Percentiles rank a stretch among this genome's conserved stretches.
Conservation (phyloP, 2,329 filamentous ascomycete species). For the Colletotrichum tropicale region DNA sequence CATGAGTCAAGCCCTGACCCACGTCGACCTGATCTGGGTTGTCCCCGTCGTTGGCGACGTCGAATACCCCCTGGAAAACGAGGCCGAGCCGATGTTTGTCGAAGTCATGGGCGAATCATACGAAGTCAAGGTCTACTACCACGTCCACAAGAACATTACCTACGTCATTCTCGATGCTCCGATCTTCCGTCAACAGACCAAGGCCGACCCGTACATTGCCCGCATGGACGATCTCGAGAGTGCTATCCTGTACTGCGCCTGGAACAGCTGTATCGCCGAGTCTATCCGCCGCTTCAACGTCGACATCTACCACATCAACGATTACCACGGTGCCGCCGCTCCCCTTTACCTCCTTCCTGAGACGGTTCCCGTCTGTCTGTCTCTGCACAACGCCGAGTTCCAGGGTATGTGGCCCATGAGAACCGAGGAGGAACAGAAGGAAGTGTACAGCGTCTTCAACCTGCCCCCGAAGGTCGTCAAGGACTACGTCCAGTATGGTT, state of each 20-base stretch:
- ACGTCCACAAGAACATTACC: conserved; percentile 68
- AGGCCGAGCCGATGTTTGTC: conserved; percentile 65
- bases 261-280: conserved; percentile 73
- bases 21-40: conserved; percentile 71
- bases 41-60: conserved; percentile 67
- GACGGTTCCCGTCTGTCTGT: conserved; percentile 65
- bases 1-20: conserved; percentile 69
- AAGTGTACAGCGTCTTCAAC: conserved; percentile 70
- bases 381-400: conserved; percentile 73
- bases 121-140: conserved; percentile 68
- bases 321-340: conserved; percentile 67
- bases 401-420: conserved; percentile 73
- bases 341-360: conserved; percentile 68
- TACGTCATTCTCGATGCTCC: conserved; percentile 71
- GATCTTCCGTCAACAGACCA: conserved; percentile 68
- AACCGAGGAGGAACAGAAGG: conserved; percentile 62
- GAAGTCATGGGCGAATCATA: conserved; percentile 65
- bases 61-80: conserved; percentile 64
- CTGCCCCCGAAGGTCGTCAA: conserved; percentile 59
- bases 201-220: conserved; percentile 67
- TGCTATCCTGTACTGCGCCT: conserved; percentile 72
- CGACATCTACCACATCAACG: conserved; percentile 71
- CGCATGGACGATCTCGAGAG: conserved; percentile 73
- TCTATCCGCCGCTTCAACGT: conserved; percentile 65
- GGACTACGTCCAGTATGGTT: conserved; percentile 70